A percentile compares a stretch with the other conserved stretches of the same genome.
phyloP scores from a whole-genome alignment of 257 asterid genomes.

The Paulownia fortunei region DNA sequence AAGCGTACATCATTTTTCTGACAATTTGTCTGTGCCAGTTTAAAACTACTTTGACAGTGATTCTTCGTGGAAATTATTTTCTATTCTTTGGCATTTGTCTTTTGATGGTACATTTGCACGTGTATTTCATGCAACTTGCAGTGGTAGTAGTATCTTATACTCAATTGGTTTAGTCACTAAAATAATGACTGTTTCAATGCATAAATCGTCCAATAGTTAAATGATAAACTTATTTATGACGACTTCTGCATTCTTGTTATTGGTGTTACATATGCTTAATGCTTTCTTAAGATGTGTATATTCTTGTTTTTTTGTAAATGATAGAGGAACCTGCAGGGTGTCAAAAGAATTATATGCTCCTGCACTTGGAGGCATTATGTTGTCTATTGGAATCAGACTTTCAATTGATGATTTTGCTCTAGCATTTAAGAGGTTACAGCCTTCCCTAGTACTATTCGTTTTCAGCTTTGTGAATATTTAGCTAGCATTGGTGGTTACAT shows the following conservation, averaged over 20 bases:
- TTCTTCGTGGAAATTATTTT: slow-evolving; percentile 15
- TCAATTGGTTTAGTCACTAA: too few relatives aligned
- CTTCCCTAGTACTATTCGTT: background rate
- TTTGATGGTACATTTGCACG: slow-evolving; percentile 20
- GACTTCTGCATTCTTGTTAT: slow-evolving; percentile 19
- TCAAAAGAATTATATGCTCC: slow-evolving; percentile 95
- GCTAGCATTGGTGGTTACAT: background rate
- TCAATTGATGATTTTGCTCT: slow-evolving; percentile 90
- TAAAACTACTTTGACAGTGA: slow-evolving; percentile 26
- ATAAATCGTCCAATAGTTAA: background rate
- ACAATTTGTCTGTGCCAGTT: slow-evolving; percentile 11
- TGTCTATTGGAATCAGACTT: slow-evolving; percentile 93
- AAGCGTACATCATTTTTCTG: slow-evolving; percentile 30
- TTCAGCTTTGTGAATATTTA: background rate
- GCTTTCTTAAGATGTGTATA: slow-evolving; percentile 41
- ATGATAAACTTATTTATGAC: background rate
- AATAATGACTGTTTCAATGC: too few relatives aligned
- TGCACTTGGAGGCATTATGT: slow-evolving; percentile 98
- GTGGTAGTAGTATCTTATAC: background rate
- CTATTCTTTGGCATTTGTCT: background rate
- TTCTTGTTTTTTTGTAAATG: slow-evolving; percentile 48
- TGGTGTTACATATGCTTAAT: slow-evolving; percentile 22
- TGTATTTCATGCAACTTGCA: slow-evolving; percentile 15
- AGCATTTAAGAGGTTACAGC: slow-evolving; percentile 80
- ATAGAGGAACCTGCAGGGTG: slow-evolving; percentile 94